Evolutionary conservation across 2,329 filamentous ascomycete species (phyloP).

Genomic region (Daldinia sp.): DNA sequence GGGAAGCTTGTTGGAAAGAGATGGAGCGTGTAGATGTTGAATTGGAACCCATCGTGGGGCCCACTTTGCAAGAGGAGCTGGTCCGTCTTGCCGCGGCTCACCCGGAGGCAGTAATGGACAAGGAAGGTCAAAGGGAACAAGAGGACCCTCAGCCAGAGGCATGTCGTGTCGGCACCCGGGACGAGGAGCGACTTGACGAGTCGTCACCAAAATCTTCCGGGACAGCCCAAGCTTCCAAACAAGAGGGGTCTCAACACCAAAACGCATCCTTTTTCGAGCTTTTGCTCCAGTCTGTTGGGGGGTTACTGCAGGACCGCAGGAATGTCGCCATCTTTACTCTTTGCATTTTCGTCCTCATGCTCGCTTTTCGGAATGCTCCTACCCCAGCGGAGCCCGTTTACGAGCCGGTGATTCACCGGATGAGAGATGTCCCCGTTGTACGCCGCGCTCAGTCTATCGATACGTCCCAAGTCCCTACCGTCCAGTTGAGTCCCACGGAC

Average conservation of each 20-base stretch:
- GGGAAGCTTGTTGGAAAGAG: constrained; percentile 93
- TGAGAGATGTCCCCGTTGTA: constrained; percentile 39
- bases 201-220: constrained; percentile 35
- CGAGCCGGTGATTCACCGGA: constrained; percentile 42
- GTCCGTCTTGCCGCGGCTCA: constrained; percentile 61
- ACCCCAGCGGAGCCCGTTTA: constrained; percentile 44
- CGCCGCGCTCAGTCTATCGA: constrained; percentile 36
- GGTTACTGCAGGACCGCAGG: constrained; percentile 65
- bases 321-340: constrained; percentile 66
- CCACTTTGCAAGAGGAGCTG: constrained; percentile 66
- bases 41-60: constrained; percentile 76
- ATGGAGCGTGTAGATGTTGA: constrained; percentile 99
- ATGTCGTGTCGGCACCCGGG: constrained; percentile 46
- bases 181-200: constrained; percentile 62
- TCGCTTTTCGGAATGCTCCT: constrained; percentile 53
- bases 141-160: constrained; percentile 31
- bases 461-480: constrained; percentile 5
- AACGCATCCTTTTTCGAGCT: constrained; percentile 62
- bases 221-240: constrained; percentile 45
- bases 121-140: constrained; percentile 46
- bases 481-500: constrained; percentile 6
- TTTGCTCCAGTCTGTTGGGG: constrained; percentile 60
- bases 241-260: constrained; percentile 48
- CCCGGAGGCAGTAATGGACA: constrained; percentile 49
- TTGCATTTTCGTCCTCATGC: constrained; percentile 60